Conservation (phyloP, 805 yeast genomes). For the Debaryomyces hansenii region DNA sequence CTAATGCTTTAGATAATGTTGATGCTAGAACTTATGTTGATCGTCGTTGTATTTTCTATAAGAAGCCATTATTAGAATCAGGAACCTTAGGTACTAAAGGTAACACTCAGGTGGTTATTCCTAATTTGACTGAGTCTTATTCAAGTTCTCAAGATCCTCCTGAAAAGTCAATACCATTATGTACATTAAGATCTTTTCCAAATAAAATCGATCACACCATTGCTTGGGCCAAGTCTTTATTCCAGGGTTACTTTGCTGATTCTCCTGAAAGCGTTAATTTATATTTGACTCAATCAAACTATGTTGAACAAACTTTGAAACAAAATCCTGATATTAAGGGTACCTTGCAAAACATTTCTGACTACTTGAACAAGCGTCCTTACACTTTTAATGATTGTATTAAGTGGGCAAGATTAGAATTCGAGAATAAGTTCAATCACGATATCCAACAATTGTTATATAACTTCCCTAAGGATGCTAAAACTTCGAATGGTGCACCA, state of each 20-base stretch:
- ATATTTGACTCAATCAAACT: conserved; percentile 88
- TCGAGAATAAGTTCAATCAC: conserved; percentile 79
- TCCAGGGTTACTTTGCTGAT: conserved; percentile 88
- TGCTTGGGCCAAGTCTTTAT: conserved; percentile 97
- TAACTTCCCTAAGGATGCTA: conserved; percentile 94
- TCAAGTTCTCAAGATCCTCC: conserved; percentile 98
- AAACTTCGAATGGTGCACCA: conserved; percentile 84
- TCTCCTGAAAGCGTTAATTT: conserved; percentile 92
- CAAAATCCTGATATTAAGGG: conserved; percentile 91
- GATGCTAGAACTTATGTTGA: conserved; percentile 98
- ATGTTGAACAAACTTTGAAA: conserved; percentile 86
- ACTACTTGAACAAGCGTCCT: conserved; percentile 79
- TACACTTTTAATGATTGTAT: conserved; percentile 90
- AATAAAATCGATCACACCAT: conserved; percentile 97
- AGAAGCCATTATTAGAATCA: conserved; percentile 88
- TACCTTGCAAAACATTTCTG: conserved; percentile 75
- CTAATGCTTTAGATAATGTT: conserved; percentile 95
- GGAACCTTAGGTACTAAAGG: conserved; percentile 99
- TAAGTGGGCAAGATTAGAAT: conserved; percentile 90
- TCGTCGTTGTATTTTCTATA: conserved; percentile 91
- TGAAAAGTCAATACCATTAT: conserved; percentile 93
- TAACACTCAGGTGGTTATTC: conserved; percentile 94
- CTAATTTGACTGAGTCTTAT: conserved; percentile 91
- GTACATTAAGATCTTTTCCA: conserved; percentile 97
- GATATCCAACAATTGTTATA: conserved; percentile 88